Conservation (phyloP, 306 rosid genomes). For the Senna tora region DNA sequence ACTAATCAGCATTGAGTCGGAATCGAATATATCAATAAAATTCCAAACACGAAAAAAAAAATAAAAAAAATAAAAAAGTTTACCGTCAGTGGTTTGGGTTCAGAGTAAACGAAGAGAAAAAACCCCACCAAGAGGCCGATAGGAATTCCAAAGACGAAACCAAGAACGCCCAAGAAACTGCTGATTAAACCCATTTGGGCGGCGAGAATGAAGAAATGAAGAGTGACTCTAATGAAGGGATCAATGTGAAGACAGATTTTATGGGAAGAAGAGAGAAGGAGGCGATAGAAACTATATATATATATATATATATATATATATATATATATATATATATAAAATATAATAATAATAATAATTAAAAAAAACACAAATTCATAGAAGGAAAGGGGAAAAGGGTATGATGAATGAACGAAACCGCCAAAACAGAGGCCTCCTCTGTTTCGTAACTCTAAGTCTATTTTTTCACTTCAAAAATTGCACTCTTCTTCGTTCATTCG, state of each 20-base stretch:
- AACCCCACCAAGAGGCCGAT: slow-evolving; percentile 83
- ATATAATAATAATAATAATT: background rate
- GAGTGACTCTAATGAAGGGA: slow-evolving; percentile 18
- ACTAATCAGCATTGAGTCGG: slow-evolving; percentile 22
- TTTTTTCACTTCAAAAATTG: slow-evolving; percentile 30
- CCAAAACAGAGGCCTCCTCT: slow-evolving; percentile 49
- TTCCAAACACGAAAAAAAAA: too few species aligned
- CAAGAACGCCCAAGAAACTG: slow-evolving; percentile 68
- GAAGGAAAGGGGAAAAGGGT: background rate
- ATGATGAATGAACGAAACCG: slow-evolving; percentile 44
- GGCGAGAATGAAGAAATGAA: background rate
- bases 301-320: too few species aligned
- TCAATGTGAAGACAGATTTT: slow-evolving; percentile 5
- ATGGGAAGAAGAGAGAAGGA: slow-evolving; percentile 5
- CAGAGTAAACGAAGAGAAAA: slow-evolving; percentile 69
- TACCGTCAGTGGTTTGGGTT: slow-evolving; percentile 71
- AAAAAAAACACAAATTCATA: too few species aligned
- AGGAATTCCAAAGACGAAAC: slow-evolving; percentile 81
- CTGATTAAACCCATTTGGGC: slow-evolving; percentile 68
- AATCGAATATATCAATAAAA: background rate
- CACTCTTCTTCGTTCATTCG: background rate
- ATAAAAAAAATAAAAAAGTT: too few species aligned
- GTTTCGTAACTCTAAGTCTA: slow-evolving; percentile 1
- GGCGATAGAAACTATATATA: slow-evolving; percentile 23
- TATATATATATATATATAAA: too few species aligned